These are phyloP conservation scores for Lactarius quietus DNA, from an alignment of 768 basidiomycete species.

Conservation along the genomic window DNA sequence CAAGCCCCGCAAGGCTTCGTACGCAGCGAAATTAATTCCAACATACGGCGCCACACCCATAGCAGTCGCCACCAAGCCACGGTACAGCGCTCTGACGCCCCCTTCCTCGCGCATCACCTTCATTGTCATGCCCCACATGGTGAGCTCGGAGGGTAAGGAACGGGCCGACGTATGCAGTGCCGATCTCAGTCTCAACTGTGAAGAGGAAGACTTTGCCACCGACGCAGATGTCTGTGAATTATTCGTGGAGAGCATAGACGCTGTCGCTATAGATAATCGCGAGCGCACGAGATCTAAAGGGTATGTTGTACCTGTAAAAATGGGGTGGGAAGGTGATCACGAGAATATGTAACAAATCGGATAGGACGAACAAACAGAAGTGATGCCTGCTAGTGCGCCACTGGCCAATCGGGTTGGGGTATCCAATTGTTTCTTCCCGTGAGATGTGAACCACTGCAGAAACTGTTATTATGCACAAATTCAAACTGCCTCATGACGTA, in stretches of 20 bases:
- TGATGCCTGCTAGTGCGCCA: constrained; percentile 91
- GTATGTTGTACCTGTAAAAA: constrained; percentile 68
- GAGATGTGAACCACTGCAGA: constrained; percentile 60
- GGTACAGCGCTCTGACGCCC: constrained; percentile 80
- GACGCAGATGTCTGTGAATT: constrained; percentile 28
- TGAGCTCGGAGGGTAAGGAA: constrained; percentile 47
- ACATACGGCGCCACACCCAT: constrained; percentile 89
- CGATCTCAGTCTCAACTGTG: constrained; percentile 42
- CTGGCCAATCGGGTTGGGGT: constrained; percentile 82
- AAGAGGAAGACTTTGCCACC: constrained; percentile 29
- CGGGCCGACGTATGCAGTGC: constrained; percentile 55
- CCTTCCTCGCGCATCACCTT: constrained; percentile 93
- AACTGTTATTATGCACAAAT: background rate
- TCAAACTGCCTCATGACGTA: constrained; percentile 30
- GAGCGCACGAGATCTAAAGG: constrained; percentile 93
- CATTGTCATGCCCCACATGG: constrained; percentile 84
- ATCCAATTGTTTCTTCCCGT: constrained; percentile 74
- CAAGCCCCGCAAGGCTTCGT: constrained; percentile 73
- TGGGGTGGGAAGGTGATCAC: constrained; percentile 5
- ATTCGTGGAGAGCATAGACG: constrained; percentile 49
- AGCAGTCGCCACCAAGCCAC: constrained; percentile 80
- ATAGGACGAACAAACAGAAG: constrained; percentile 77
- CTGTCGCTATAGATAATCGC: constrained; percentile 88
- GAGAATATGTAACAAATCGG: background rate
- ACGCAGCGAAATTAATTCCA: constrained; percentile 90